A percentile compares a stretch with the other conserved stretches of the same genome.
Conservation (phyloP, 2,329 filamentous ascomycete genomes). For the Ciborinia camelliae region DNA sequence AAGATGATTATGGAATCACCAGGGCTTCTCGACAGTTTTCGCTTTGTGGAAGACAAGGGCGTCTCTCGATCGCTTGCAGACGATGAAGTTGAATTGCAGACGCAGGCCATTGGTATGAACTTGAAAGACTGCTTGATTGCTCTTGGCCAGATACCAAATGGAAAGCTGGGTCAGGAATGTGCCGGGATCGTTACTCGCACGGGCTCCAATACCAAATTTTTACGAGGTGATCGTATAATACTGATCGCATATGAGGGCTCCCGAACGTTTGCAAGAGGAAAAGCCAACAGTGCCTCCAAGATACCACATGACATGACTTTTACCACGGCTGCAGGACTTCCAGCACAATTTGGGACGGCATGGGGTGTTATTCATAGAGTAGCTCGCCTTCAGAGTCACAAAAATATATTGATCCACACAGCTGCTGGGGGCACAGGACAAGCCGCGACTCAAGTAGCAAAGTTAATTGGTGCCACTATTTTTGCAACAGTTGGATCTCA, state of each 20-base stretch:
- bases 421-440: too few species aligned
- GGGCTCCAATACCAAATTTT: constrained; percentile 10
- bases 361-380: too few species aligned
- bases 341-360: too few species aligned
- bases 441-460: too few species aligned
- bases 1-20: constrained; percentile 15
- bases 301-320: not conserved
- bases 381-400: too few species aligned
- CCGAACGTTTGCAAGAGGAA: not conserved
- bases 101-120: constrained; percentile 42
- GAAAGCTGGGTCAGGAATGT: constrained; percentile 20
- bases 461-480: too few species aligned
- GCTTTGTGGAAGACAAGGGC: constrained; percentile 20
- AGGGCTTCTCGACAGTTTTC: constrained; percentile 23
- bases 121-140: constrained; percentile 43
- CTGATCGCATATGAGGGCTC: not conserved
- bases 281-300: not conserved
- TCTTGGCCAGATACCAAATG: constrained; percentile 30
- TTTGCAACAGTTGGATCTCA: too few species aligned
- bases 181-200: constrained; percentile 23
- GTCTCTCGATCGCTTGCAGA: constrained; percentile 19
- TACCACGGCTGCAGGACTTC: too few species aligned
- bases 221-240: constrained; percentile 24
- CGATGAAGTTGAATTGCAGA: constrained; percentile 40
- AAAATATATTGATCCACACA: too few species aligned